Evolutionary conservation across 768 basidiomycete species (phyloP), one percentile per base, ranked within the genome.

Genomic region (Calocera viscosa): DNA sequence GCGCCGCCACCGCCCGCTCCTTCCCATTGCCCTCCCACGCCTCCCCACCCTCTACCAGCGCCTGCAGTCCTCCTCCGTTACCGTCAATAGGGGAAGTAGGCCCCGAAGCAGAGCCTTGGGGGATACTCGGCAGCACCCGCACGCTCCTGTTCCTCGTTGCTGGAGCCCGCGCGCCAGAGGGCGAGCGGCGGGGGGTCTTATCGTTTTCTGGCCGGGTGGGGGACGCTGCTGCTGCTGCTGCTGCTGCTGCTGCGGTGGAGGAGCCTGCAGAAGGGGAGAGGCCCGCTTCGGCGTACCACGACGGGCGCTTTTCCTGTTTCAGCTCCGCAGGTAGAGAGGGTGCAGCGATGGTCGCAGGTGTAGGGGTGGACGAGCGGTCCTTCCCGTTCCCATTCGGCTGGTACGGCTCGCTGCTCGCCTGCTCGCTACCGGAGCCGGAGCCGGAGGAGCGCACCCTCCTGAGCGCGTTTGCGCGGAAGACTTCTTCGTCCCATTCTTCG

Each of bases 401-500:
- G n/a, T n/a, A 65, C 40, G 12, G 17, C 8, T 28, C 64, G 26
- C 33, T 65, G 12, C 33, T 47, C 43, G 43, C 64, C 65, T 34
- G 28, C 47, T 64, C 35, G 69, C 41, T 67, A 68, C 41, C 66
- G 49, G 38, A 35, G 24, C 65, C 24, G 43, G 30, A 64, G 68
- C 32, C 63, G 2, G 69, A 67, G 33, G 67, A 33, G 60, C 63
- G 17, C 65, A 64, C 30, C 32, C 69, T 14, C 73, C 24, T 73
- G 74, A 39, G 77, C 77, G 14, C 53, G 26, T 60, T 60, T 12
- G 76, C 72, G 33, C 75, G 71, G 66, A 78, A 80, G 1, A 66
- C 69, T 24, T 75, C 74, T 49, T 82, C 80, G 68, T 83, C 79
- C 78, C 83, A 84, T 49, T 74, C 74, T 72, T 83, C 80, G 80